Base-by-base conservation (phyloP, 2,329 filamentous ascomycete species). In the Cryphonectria naterciae region DNA sequence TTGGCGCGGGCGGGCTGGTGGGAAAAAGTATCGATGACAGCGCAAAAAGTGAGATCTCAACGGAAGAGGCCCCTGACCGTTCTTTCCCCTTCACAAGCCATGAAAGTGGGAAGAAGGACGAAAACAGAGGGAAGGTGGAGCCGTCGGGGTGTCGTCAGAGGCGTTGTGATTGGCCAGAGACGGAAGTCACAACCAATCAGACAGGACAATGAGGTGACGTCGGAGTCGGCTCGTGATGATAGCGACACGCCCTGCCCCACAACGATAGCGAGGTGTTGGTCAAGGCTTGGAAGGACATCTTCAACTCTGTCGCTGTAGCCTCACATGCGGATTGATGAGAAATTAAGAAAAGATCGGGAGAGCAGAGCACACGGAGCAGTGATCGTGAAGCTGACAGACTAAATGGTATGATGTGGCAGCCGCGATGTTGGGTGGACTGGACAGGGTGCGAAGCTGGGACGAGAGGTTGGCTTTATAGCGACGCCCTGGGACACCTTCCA, bases 1-100 rank as follows among this genome's bases (percentile, higher is more conserved):
- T 28, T 58, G 25, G 52, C 54, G 25, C 15, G 54, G 15, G 15
- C 54, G 25, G 54, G 54, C 32, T 28, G 54, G 28, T 17, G 28
- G 54, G 25, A 8, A 35, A 65, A 52, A 65, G 2, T 8, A 8
- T 65, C 72, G 72, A 74, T 74, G 56, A 68, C 68, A 72, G 68
- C 28, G 69, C 72, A 68, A 74, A 62, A 74, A 70, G 43, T 46
- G 37, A 70, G 72, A 74, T 74, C 72, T 65, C 32, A 39, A 28
- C 52, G 28, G n/a, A 52, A 43, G n/a, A 39, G 22, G 15, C 19
- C 39, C 35, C 25, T 43, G 52, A 37, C 46, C 46, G 6, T n/a
- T 49, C 4, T 11, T 49, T 10, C 22, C 22, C 46, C n/a, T n/a
- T 49, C 46, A n/a, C 7, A 49, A 22, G 46, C 46, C 46, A 22